A percentile compares a stretch with the other conserved stretches of the same genome.
Evolutionary conservation across 805 yeast genomes (phyloP).

Genomic region (Saccharomycopsis schoenii): DNA sequence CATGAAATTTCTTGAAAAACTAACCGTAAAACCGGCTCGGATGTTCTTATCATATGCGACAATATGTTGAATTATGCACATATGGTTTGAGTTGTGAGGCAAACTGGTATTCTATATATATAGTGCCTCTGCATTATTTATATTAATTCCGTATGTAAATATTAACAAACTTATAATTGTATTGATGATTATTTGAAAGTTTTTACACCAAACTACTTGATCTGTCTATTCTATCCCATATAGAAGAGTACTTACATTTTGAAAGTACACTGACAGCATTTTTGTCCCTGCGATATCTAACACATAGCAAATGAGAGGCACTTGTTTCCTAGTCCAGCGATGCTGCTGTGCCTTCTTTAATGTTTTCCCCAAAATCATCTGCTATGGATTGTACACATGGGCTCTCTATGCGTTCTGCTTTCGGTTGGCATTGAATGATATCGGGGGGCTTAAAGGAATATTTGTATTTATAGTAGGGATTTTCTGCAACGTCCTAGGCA

Average conservation of each 20-base stretch:
- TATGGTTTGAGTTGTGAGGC: not conserved
- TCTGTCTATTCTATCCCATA: too few relatives aligned
- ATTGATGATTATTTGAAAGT: too few relatives aligned
- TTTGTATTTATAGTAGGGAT: slow-evolving; percentile 22
- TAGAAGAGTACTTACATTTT: too few relatives aligned
- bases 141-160: too few relatives aligned
- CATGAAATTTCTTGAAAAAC: not conserved
- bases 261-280: too few relatives aligned
- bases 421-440: slow-evolving; percentile 24
- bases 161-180: too few relatives aligned
- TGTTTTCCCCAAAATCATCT: slow-evolving; percentile 39
- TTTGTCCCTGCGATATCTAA: not conserved
- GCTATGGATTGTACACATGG: slow-evolving; percentile 36
- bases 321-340: slow-evolving; percentile 4
- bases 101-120: not conserved
- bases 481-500: slow-evolving; percentile 26
- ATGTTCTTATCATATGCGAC: not conserved
- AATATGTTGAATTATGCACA: not conserved
- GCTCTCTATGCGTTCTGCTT: slow-evolving; percentile 30
- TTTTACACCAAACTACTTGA: too few relatives aligned
- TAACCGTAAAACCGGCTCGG: not conserved
- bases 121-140: too few relatives aligned
- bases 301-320: not conserved
- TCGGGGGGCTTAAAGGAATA: slow-evolving; percentile 16
- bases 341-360: slow-evolving; percentile 27